These are phyloP conservation scores for Gloeostereum incarnatum DNA, from an alignment of 768 basidiomycete genomes.

Conservation along the genomic window DNA sequence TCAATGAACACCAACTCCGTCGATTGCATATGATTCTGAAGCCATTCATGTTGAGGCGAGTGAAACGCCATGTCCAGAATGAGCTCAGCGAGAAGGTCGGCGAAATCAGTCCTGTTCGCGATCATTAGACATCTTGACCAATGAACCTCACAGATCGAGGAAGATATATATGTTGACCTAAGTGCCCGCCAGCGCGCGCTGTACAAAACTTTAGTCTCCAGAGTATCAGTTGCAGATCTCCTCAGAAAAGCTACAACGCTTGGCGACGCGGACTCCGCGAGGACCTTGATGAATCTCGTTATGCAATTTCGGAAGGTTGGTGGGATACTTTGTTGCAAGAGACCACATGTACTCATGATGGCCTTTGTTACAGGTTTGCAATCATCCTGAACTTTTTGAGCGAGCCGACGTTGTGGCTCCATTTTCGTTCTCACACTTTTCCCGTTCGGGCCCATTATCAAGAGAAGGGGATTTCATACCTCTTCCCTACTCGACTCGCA, in stretches of 20 bases:
- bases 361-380: slow-evolving; percentile 63
- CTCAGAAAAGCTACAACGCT: slow-evolving; percentile 88
- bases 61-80: slow-evolving; percentile 99
- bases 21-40: slow-evolving; percentile 98
- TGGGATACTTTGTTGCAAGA: slow-evolving; percentile 1
- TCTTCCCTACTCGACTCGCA: slow-evolving; percentile 79
- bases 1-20: slow-evolving; percentile 92
- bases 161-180: slow-evolving; percentile 89
- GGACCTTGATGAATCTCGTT: slow-evolving; percentile 96
- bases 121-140: slow-evolving; percentile 2
- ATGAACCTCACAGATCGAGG: slow-evolving; percentile 67
- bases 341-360: slow-evolving; percentile 2
- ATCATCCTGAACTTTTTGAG: slow-evolving; percentile 97
- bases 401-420: slow-evolving; percentile 93
- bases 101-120: background rate
- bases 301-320: slow-evolving; percentile 98
- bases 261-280: slow-evolving; percentile 85
- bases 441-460: slow-evolving; percentile 69
- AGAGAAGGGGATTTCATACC: slow-evolving; percentile 84
- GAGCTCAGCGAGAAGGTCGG: slow-evolving; percentile 95
- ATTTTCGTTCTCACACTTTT: slow-evolving; percentile 81
- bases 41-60: slow-evolving; percentile 96
- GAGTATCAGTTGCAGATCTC: slow-evolving; percentile 91
- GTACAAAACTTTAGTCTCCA: slow-evolving; percentile 84
- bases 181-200: slow-evolving; percentile 87